Percentiles rank a stretch among this genome's conserved stretches.
Evolutionary conservation across 164 flowering plant species (phyloP).

Genomic region (Stephania yunnanensis): DNA sequence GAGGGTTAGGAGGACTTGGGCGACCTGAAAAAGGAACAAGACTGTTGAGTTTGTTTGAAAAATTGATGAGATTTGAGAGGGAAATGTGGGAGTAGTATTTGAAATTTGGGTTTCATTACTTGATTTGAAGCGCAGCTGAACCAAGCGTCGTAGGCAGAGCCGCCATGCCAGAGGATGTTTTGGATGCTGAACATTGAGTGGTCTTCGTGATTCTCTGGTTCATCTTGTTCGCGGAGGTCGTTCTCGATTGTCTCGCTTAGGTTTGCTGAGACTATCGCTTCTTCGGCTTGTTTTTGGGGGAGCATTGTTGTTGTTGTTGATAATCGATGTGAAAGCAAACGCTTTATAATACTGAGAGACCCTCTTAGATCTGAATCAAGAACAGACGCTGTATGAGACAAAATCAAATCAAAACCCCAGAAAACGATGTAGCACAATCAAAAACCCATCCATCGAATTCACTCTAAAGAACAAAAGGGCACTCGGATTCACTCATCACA

Average conservation of each 20-base stretch:
- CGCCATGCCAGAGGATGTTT: constrained; percentile 81
- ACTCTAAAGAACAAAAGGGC: background rate
- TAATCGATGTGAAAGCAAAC: no score
- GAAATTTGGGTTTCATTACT: constrained; percentile 24
- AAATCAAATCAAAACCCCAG: constrained; percentile 21
- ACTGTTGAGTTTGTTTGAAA: background rate
- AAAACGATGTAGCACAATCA: constrained; percentile 41
- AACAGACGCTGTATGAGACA: constrained; percentile 50
- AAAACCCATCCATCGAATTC: background rate
- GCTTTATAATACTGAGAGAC: constrained; percentile 5
- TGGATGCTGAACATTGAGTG: constrained; percentile 40
- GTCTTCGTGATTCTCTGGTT: constrained; percentile 19
- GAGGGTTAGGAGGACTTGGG: constrained; percentile 60
- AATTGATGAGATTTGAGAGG: no score
- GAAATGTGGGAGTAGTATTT: background rate
- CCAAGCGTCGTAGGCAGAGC: constrained; percentile 90
- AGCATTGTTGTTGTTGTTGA: constrained; percentile 34
- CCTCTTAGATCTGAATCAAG: constrained; percentile 45
- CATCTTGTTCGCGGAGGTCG: constrained; percentile 34
- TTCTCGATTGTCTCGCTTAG: constrained; percentile 44
- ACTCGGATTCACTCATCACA: background rate
- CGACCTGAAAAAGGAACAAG: constrained; percentile 31
- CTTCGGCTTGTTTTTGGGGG: constrained; percentile 76
- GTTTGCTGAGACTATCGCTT: constrained; percentile 60
- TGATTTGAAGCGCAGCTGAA: constrained; percentile 89